Conservation (phyloP, 2,329 filamentous ascomycete genomes). For the Epichloe sp. region DNA sequence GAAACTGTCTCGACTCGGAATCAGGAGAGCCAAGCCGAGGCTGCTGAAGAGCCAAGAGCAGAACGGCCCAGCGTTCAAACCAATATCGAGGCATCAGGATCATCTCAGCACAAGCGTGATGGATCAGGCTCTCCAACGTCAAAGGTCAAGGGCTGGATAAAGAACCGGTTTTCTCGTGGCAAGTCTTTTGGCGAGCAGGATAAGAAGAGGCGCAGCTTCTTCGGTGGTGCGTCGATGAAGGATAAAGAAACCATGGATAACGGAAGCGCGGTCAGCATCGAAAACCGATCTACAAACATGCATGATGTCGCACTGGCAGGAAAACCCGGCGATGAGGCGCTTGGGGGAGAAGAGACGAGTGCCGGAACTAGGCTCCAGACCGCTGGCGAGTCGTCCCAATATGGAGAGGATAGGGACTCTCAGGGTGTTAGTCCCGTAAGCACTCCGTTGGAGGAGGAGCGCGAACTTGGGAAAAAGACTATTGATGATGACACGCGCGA, state of each 20-base stretch:
- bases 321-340: slow-evolving; percentile 12
- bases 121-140: slow-evolving; percentile 20
- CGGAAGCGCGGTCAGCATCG: slow-evolving; percentile 31
- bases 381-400: slow-evolving; percentile 10
- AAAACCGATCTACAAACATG: slow-evolving; percentile 28
- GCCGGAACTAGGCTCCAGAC: background rate
- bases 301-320: slow-evolving; percentile 35
- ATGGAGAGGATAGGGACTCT: slow-evolving; percentile 15
- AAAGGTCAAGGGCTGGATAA: slow-evolving; percentile 42
- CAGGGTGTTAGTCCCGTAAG: slow-evolving; percentile 25
- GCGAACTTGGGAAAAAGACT: slow-evolving; percentile 14
- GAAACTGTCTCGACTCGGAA: slow-evolving; percentile 4
- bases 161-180: slow-evolving; percentile 34
- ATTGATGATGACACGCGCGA: slow-evolving; percentile 7
- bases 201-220: slow-evolving; percentile 28
- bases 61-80: background rate
- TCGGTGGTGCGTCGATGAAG: slow-evolving; percentile 37
- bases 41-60: background rate
- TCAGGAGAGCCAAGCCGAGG: slow-evolving; percentile 4
- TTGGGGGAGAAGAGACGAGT: slow-evolving; percentile 1
- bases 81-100: slow-evolving; percentile 2
- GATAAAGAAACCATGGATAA: slow-evolving; percentile 30
- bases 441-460: slow-evolving; percentile 31
- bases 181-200: slow-evolving; percentile 26
- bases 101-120: slow-evolving; percentile 7